A percentile compares a stretch with the other conserved stretches of the same genome.
phyloP scores from a whole-genome alignment of 495 filamentous ascomycete genomes.

The Neurospora sp. region DNA sequence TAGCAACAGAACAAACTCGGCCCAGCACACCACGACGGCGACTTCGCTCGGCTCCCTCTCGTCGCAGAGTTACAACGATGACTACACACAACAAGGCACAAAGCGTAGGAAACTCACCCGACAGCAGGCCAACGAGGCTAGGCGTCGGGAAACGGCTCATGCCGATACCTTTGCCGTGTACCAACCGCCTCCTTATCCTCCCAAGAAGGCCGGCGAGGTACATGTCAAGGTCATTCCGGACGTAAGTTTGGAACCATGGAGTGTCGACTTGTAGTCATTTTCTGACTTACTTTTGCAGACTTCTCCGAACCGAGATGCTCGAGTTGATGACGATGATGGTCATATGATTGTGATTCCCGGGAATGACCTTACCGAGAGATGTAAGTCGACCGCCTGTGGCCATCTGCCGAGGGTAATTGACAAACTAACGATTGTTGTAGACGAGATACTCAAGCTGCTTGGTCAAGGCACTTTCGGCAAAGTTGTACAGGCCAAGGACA shows the following conservation, averaged over 20 bases:
- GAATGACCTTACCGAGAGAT: constrained; percentile 74
- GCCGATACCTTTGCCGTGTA: constrained; percentile 69
- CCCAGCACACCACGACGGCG: constrained; percentile 75
- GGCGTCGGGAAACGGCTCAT: constrained; percentile 54
- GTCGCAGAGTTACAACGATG: constrained; percentile 50
- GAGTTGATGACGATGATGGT: constrained; percentile 88
- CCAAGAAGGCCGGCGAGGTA: constrained; percentile 87
- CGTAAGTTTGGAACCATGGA: constrained; percentile 46
- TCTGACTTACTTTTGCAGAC: constrained; percentile 21
- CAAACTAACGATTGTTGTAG: constrained; percentile 33
- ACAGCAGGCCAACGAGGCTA: constrained; percentile 72
- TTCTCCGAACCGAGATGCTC: constrained; percentile 41
- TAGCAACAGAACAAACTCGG: constrained; percentile 79
- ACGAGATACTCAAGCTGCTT: constrained; percentile 76
- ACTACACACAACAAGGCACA: constrained; percentile 51
- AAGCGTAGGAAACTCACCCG: constrained; percentile 76
- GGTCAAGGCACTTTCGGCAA: constrained; percentile 98
- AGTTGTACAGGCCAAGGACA: constrained; percentile 86
- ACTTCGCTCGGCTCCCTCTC: constrained; percentile 71
- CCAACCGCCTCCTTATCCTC: constrained; percentile 72
- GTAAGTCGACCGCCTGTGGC: constrained; percentile 44
- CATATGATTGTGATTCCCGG: constrained; percentile 89
- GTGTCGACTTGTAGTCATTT: neutral
- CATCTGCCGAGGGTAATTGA: neutral
- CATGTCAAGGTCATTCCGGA: constrained; percentile 71